phyloP scores from a whole-genome alignment of 2,329 filamentous ascomycete genomes.

The Zasmidium cellare region DNA sequence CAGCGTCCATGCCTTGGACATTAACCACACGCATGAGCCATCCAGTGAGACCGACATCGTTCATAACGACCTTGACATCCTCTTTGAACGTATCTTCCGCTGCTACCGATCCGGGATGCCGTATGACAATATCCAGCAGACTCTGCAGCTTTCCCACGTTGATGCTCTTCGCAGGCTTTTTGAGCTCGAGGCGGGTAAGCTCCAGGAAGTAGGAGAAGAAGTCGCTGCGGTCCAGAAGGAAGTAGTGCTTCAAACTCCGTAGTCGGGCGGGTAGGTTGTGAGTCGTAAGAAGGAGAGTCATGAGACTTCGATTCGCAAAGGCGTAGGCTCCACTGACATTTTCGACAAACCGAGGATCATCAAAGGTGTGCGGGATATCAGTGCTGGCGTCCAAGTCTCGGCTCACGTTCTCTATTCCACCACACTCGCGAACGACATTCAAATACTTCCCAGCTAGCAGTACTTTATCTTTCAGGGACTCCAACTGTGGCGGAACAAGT shows the following conservation, averaged over 20 bases:
- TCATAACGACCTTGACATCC: conserved; percentile 97
- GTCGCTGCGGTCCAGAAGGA: conserved; percentile 96
- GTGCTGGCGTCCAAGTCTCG: conserved; percentile 75
- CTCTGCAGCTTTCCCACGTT: conserved; percentile 94
- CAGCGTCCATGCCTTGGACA: conserved; percentile 84
- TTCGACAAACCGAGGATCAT: conserved; percentile 86
- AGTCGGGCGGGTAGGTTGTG: conserved; percentile 86
- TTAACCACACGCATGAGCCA: conserved; percentile 95
- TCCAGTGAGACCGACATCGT: conserved; percentile 87
- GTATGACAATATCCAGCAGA: conserved; percentile 88
- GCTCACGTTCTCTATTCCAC: conserved; percentile 70
- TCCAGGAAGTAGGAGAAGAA: conserved; percentile 99
- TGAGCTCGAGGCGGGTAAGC: conserved; percentile 79
- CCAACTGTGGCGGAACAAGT: conserved; percentile 87
- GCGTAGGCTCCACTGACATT: conserved; percentile 96
- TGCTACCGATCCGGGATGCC: conserved; percentile 93
- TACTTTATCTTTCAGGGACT: conserved; percentile 89
- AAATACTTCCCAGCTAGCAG: conserved; percentile 95
- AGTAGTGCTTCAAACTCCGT: conserved; percentile 94
- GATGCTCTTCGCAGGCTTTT: conserved; percentile 79
- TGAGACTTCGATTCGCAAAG: conserved; percentile 88
- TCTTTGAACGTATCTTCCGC: conserved; percentile 97
- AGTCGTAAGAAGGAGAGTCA: conserved; percentile 87
- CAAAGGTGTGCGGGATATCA: conserved; percentile 88
- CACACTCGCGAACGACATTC: conserved; percentile 95